These are phyloP conservation scores for Coniella vitis DNA, from an alignment of 2,329 filamentous ascomycete genomes.

Conservation along the genomic window DNA sequence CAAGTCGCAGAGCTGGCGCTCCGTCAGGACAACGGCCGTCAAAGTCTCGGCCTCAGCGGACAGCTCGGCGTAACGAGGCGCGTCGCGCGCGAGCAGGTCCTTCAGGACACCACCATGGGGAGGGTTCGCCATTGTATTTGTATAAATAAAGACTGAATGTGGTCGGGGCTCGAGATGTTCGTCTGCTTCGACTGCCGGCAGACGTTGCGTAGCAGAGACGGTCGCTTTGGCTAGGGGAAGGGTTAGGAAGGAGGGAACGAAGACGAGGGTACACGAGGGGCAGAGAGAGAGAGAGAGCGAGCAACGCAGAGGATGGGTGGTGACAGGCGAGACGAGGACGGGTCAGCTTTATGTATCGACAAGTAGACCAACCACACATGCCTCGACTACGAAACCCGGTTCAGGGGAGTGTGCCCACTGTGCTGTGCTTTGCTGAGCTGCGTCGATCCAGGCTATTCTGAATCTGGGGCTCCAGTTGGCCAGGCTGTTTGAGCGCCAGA, in stretches of 20 bases:
- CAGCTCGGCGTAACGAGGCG: conserved; percentile 73
- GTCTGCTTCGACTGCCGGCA: conserved; percentile 7
- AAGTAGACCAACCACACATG: conserved; percentile 11
- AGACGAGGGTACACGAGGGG: neutral
- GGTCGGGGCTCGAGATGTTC: neutral
- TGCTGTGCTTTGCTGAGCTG: neutral
- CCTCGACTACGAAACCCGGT: conserved; percentile 14
- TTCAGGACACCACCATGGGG: conserved; percentile 93
- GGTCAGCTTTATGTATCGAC: conserved; percentile 7
- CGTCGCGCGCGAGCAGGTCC: conserved; percentile 93
- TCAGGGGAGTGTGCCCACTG: neutral
- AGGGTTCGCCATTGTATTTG: conserved; percentile 54
- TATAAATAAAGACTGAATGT: neutral
- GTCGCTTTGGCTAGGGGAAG: conserved; percentile 1
- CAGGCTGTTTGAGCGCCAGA: conserved; percentile 4
- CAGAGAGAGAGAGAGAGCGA: neutral
- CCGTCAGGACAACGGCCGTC: conserved; percentile 75
- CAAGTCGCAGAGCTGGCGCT: conserved; percentile 95
- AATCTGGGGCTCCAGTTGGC: neutral
- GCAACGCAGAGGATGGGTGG: neutral
- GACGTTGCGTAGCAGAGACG: neutral
- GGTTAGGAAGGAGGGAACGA: neutral
- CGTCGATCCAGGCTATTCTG: neutral
- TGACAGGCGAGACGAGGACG: neutral
- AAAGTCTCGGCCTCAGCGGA: conserved; percentile 77